Base-by-base conservation (phyloP, 805 yeast species). In the Zygotorulaspora sp. region DNA sequence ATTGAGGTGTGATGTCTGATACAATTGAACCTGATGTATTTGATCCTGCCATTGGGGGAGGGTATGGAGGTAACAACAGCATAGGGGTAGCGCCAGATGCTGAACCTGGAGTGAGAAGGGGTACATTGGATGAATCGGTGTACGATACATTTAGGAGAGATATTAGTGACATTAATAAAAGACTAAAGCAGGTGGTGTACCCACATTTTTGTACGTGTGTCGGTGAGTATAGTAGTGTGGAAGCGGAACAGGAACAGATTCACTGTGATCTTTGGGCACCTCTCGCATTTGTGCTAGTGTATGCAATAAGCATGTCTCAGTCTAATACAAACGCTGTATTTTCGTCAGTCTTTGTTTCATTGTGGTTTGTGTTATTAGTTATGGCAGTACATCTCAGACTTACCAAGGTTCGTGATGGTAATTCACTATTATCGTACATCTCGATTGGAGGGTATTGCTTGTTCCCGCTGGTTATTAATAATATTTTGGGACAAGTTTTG, bases 231-330 rank as follows among this genome's bases (percentile, higher is more conserved):
- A 16, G 36, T 5, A 29, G 30, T 10, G 20, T 14, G n/a, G 41
- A 36, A 21, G 18, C 25, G 11, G 32, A 29, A 5, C 29, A 40
- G n/a, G 41, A 45, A 13, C 33, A 49, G 2, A 40, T 43, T 4
- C 47, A 48, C 40, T 50, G 58, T 26, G 66, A 62, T 39, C 47
- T 62, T 6, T 62, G 66, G 66, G 66, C 66, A 1, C 66, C 66
- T 1, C 36, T 62, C 10, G 35, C 53, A 4, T 58, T 62, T 20
- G 50, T 59, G 18, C 50, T 62, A 2, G 32, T 48, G 3, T 62
- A 57, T 35, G 49, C 65, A 5, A 38, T 60, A 24, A 51, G 55
- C n/a, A 52, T 55, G 6, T 58, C 66, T 1, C 46, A 41, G 5
- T 41, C 46, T 3, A 56, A 53, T 27, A 59, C 56, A 3, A 48